Evolutionary conservation across 495 filamentous ascomycete species (phyloP), one percentile per base, ranked within the genome.

Genomic region (Tuber melanosporum): DNA sequence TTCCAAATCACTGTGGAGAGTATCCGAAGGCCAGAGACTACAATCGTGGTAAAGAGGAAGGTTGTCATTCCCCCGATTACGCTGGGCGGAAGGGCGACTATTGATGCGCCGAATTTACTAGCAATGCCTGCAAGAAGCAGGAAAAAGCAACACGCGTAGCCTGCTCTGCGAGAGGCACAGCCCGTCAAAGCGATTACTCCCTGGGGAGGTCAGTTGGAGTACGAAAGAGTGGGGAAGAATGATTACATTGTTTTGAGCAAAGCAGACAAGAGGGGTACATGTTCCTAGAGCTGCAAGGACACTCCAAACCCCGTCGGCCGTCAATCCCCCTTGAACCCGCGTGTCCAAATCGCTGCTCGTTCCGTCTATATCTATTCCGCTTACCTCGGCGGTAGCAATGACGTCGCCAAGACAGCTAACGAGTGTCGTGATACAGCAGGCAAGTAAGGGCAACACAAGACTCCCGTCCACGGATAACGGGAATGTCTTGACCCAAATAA

Each of bases 371-470:
- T 83, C 82, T 26, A 85, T 83, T n/a, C 82, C 82, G 10, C 80
- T 83, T 14, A 86, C 84, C 52, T 85, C 84, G 1, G 84, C 84
- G 2, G 85, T 86, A 44, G 85, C 84, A 9, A 86, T 79, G 26
- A 86, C 84, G 52, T 86, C 85, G 1, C 84, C 84, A 43, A 86
- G 82, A 49, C 84, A 85, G 52, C 75, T 78, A 26, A 85, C 84
- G 8, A 83, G 82, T 71, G 87, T 87, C 47, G 87, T 88, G 39
- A 87, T 83, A 57, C 87, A 88, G 82, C 87, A 85, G 36, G 87
- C 87, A 22, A 86, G 78, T 19, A 86, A 62, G 1, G 84, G 85
- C 5, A 86, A 76, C 22, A 86, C 84, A n/a, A 86, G 74, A 12
- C 81, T 80, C 20, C 84, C 84, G 46, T 84, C 83, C 17, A 85